A percentile compares a stretch with the other conserved stretches of the same genome.
These are phyloP conservation scores for Neofusicoccum cordaticola DNA, from an alignment of 2,329 filamentous ascomycete species.

Conservation along the genomic window DNA sequence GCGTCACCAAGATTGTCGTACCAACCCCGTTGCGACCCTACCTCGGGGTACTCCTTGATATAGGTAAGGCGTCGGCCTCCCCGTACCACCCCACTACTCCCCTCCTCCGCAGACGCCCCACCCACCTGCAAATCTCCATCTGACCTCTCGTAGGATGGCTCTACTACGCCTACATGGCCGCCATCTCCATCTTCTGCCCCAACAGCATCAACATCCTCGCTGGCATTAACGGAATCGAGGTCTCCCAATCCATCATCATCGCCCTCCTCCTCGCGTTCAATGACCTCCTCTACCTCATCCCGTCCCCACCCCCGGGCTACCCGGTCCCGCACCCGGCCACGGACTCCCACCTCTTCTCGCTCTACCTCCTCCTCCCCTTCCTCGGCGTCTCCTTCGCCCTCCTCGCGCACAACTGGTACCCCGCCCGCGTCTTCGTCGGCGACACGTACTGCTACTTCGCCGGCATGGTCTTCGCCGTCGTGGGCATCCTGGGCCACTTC, in stretches of 20 bases:
- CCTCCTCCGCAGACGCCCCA: not conserved
- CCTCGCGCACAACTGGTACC: constrained; percentile 91
- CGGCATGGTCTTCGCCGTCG: constrained; percentile 97
- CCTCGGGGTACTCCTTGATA: constrained; percentile 78
- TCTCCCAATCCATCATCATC: constrained; percentile 88
- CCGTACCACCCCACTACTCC: not conserved
- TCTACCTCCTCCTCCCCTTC: constrained; percentile 92
- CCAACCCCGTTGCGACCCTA: constrained; percentile 82
- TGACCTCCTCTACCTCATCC: constrained; percentile 78
- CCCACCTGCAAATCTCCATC: not conserved
- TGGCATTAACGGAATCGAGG: constrained; percentile 98
- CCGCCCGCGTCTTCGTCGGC: constrained; percentile 90
- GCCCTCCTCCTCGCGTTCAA: constrained; percentile 80
- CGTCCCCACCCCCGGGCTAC: constrained; percentile 52
- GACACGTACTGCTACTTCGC: constrained; percentile 99
- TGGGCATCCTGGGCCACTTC: constrained; percentile 95
- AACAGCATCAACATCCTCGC: constrained; percentile 99
- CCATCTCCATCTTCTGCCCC: constrained; percentile 93
- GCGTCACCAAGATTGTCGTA: constrained; percentile 91
- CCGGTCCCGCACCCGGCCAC: constrained; percentile 89
- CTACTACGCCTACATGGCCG: constrained; percentile 97
- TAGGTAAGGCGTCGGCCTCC: constrained; percentile 46
- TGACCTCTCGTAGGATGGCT: constrained; percentile 38
- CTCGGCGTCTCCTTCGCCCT: constrained; percentile 87
- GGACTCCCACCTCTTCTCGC: constrained; percentile 91